A percentile compares a stretch with the other conserved stretches of the same genome.
These are phyloP conservation scores for Rosa lucieae DNA, from an alignment of 306 rosid genomes.

Conservation along the genomic window DNA sequence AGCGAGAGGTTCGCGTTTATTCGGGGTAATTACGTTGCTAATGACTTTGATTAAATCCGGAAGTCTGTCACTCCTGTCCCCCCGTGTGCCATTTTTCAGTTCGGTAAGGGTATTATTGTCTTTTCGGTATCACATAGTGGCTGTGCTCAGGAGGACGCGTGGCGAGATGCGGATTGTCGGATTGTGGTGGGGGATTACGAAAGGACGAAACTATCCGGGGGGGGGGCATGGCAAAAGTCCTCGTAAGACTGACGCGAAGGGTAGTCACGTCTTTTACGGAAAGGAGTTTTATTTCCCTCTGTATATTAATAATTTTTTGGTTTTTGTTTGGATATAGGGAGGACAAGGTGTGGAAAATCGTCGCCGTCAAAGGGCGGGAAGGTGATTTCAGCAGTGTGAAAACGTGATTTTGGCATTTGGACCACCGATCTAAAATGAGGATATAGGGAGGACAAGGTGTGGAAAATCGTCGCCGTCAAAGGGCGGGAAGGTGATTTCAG, in stretches of 20 bases:
- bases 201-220: background rate
- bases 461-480: slow-evolving; percentile 70
- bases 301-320: background rate
- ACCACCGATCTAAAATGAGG: slow-evolving; percentile 13
- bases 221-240: slow-evolving; percentile 12
- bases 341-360: slow-evolving; percentile 45
- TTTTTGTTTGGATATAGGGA: background rate
- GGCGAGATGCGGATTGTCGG: slow-evolving; percentile 1
- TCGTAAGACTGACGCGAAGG: slow-evolving; percentile 9
- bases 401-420: slow-evolving; percentile 16
- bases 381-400: slow-evolving; percentile 16
- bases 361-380: slow-evolving; percentile 55
- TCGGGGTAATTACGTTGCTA: slow-evolving; percentile 13
- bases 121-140: background rate
- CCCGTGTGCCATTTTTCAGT: background rate
- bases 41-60: slow-evolving; percentile 8
- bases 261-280: background rate
- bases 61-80: background rate
- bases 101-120: background rate
- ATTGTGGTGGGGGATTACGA: background rate
- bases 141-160: slow-evolving; percentile 6
- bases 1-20: background rate
- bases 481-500: slow-evolving; percentile 24
- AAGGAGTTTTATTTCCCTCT: too few relatives aligned
- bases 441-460: slow-evolving; percentile 21